Evolutionary conservation across 148 eudicot species (phyloP).

Genomic region (Simmondsia chinensis): DNA sequence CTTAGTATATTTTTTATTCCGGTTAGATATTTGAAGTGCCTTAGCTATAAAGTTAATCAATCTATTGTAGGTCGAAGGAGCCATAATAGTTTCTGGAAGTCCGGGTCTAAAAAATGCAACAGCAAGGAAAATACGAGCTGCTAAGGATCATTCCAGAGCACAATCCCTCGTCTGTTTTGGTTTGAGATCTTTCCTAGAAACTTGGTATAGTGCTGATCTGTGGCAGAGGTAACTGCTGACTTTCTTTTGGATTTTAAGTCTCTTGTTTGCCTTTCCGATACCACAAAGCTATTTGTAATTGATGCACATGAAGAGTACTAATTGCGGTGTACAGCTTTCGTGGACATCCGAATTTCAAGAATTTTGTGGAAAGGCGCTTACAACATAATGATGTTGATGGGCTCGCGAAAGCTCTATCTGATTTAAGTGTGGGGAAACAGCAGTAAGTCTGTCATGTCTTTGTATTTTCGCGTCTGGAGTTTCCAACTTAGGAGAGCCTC

Average conservation of each 20-base stretch:
- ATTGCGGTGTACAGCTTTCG: conserved; percentile 55
- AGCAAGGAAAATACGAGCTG: conserved; percentile 54
- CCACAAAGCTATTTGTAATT: too few relatives aligned
- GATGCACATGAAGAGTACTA: too few relatives aligned
- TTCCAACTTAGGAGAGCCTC: neutral
- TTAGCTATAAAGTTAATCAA: neutral
- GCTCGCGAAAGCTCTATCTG: conserved; percentile 74
- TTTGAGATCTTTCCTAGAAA: conserved; percentile 44
- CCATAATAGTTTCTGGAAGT: conserved; percentile 86
- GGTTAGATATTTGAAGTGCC: too few relatives aligned
- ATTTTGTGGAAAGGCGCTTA: conserved; percentile 40
- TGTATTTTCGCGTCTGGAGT: neutral
- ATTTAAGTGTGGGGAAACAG: conserved; percentile 74
- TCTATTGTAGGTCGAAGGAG: conserved; percentile 49
- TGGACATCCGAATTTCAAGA: conserved; percentile 59
- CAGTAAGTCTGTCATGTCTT: conserved; percentile 42
- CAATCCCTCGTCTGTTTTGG: conserved; percentile 43
- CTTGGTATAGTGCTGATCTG: conserved; percentile 71
- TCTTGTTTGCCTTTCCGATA: neutral
- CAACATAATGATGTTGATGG: conserved; percentile 51
- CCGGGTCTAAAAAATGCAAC: conserved; percentile 55
- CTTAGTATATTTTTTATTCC: too few relatives aligned
- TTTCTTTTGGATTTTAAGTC: neutral
- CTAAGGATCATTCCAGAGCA: conserved; percentile 76
- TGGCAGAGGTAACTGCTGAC: conserved; percentile 66